Evolutionary conservation across 1,284 basidiomycete species (phyloP).

Genomic region (Jaminaea rosea): DNA sequence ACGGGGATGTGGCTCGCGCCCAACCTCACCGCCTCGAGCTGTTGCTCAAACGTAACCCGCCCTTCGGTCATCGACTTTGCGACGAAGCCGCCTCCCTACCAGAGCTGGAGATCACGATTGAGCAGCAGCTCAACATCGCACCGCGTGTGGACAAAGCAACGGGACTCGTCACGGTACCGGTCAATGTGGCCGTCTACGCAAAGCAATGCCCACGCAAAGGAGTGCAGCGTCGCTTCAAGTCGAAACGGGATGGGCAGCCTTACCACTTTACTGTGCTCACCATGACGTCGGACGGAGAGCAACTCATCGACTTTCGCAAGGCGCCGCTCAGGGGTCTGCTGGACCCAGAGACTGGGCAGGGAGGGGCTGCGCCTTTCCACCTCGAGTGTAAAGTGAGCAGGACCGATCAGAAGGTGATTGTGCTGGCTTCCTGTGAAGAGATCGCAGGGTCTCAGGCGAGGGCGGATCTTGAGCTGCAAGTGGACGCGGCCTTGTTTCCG

Average conservation of each 20-base stretch:
- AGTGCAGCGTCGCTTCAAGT: slow-evolving; percentile 5
- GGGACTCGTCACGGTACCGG: background rate
- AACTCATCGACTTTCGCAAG: slow-evolving; percentile 10
- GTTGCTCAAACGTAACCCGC: slow-evolving; percentile 28
- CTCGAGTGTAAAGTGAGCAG: slow-evolving; percentile 30
- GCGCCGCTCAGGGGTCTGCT: slow-evolving; percentile 16
- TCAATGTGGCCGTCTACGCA: background rate
- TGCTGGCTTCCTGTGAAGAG: slow-evolving; percentile 21
- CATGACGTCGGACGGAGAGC: background rate
- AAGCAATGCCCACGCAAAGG: background rate
- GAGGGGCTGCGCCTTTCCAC: slow-evolving; percentile 23
- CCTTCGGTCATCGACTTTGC: slow-evolving; percentile 24
- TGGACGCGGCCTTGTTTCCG: background rate
- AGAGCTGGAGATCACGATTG: slow-evolving; percentile 11
- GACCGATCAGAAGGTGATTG: slow-evolving; percentile 32
- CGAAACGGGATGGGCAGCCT: slow-evolving; percentile 10
- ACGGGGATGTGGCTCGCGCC: slow-evolving; percentile 12
- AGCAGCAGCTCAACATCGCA: slow-evolving; percentile 6
- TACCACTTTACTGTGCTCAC: slow-evolving; percentile 2
- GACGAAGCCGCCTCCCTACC: slow-evolving; percentile 18
- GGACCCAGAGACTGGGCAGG: slow-evolving; percentile 14
- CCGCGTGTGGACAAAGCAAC: background rate
- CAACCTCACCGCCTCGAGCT: slow-evolving; percentile 23
- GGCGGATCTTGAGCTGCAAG: slow-evolving; percentile 15
- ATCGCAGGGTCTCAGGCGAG: slow-evolving; percentile 17